Conservation (phyloP, 441 rosid species). For the Kokia cookei region DNA sequence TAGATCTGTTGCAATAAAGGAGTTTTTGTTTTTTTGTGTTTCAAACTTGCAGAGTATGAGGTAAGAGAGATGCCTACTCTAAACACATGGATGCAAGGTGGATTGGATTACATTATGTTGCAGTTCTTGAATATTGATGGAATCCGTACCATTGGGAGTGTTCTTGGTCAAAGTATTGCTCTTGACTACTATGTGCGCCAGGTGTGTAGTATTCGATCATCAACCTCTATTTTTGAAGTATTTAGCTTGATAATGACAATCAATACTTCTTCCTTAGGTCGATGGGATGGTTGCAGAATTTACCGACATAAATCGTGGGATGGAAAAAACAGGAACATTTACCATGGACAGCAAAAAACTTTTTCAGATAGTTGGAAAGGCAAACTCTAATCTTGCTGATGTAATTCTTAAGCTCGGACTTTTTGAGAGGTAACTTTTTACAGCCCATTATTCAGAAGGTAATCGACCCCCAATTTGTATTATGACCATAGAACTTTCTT, state of each 20-base stretch:
- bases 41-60: conserved; percentile 63
- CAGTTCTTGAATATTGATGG: conserved; percentile 85
- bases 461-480: neutral
- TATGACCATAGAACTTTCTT: neutral
- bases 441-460: neutral
- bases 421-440: conserved; percentile 75
- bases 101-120: conserved; percentile 79
- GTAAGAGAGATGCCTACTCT: conserved; percentile 73
- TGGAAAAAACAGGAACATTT: conserved; percentile 94
- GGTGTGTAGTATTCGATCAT: conserved; percentile 33
- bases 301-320: conserved; percentile 87
- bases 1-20: neutral
- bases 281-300: conserved; percentile 97
- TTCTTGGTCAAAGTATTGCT: conserved; percentile 94
- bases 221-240: neutral
- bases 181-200: conserved; percentile 95
- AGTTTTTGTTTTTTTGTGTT: conserved; percentile 1
- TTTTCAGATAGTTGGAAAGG: conserved; percentile 91
- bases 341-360: conserved; percentile 93
- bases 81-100: conserved; percentile 85
- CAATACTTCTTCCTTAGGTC: conserved; percentile 39
- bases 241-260: neutral
- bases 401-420: conserved; percentile 95
- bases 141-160: conserved; percentile 86
- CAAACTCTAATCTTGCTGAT: conserved; percentile 90